Evolutionary conservation across 306 rosid genomes (phyloP), one percentile per base, ranked within the genome.

Genomic region (Vigna angularis): DNA sequence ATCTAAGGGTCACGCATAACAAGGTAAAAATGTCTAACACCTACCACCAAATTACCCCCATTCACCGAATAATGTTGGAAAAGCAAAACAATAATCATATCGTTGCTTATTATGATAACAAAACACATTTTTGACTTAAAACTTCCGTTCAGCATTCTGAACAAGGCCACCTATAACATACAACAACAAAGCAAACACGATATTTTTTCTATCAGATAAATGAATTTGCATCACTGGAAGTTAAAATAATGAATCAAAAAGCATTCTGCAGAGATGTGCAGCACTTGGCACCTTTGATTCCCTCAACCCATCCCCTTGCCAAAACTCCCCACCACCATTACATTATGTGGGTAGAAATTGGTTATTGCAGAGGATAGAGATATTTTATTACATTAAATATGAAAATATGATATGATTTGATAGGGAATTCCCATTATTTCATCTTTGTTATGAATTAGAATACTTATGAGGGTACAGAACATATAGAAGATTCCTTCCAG

Each of bases 91-190:
- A 49, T 1, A 22, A 13, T 72, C 24, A 14, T 40, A 38, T 13
- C 22, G 2, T 13, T 22, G 38, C 50, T 48, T 61, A 30, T 47
- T 6, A 32, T 32, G 24, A 75, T 17, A 36, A 32, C 48, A 61
- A 75, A 40, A 48, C 34, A 26, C 36, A 51, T 80, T 40, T 20
- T 65, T 26, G 30, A 40, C 50, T 61, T n/a, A 30, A 22, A 17
- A 72, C 34, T 52, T 38, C 20, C 9, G 56, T 70, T 59, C 50
- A 57, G 61, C 42, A 56, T 28, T 77, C 40, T 44, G 8, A 30
- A 36, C 44, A 38, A 67, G 64, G 34, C 26, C 66, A 71, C 49
- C 48, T 26, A 14, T 36, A 72, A 18, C 58, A 24, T 4, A 30
- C 7, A 34, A 40, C 34, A 79, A 36, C 47, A 61, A 52, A 70